Evolutionary conservation across 192 early-diverging fungal species (phyloP).

Genomic region (Podila clonocystis): DNA sequence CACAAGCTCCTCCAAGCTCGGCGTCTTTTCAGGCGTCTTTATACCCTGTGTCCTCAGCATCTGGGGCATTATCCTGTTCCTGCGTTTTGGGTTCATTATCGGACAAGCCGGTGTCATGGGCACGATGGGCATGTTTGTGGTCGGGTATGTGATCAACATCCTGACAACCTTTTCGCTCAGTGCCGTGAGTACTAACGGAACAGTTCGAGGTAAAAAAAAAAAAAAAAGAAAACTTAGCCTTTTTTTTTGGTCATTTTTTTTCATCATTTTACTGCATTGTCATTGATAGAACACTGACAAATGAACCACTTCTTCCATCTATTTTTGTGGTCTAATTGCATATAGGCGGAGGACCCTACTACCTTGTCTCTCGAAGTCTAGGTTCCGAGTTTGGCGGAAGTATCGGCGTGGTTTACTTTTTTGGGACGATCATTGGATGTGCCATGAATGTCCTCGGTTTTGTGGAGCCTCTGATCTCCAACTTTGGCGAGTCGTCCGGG

Average conservation of each 20-base stretch:
- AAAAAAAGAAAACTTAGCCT: background rate
- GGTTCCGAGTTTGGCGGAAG: constrained; percentile 81
- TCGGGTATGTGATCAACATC: constrained; percentile 68
- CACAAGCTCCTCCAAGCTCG: constrained; percentile 61
- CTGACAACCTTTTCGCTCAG: constrained; percentile 73
- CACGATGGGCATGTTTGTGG: constrained; percentile 66
- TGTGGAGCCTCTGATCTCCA: constrained; percentile 70
- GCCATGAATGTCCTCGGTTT: constrained; percentile 74
- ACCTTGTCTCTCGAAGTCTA: constrained; percentile 71
- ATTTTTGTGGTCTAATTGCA: background rate
- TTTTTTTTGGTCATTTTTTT: background rate
- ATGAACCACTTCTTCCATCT: background rate
- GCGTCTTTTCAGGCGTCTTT: constrained; percentile 78
- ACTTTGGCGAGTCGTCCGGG: constrained; percentile 66
- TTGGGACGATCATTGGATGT: constrained; percentile 66
- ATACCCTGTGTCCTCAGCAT: constrained; percentile 72
- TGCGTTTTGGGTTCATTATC: constrained; percentile 76
- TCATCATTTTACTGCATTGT: too few species aligned
- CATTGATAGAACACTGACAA: background rate
- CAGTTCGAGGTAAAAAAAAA: constrained; percentile 55
- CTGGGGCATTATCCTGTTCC: constrained; percentile 78
- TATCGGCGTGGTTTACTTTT: constrained; percentile 72
- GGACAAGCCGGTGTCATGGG: constrained; percentile 71
- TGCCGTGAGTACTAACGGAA: constrained; percentile 76
- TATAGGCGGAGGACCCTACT: constrained; percentile 77